Evolutionary conservation across 2,329 filamentous ascomycete genomes (phyloP), one percentile per base, ranked within the genome.

Genomic region (Colletotrichum endophyticum): DNA sequence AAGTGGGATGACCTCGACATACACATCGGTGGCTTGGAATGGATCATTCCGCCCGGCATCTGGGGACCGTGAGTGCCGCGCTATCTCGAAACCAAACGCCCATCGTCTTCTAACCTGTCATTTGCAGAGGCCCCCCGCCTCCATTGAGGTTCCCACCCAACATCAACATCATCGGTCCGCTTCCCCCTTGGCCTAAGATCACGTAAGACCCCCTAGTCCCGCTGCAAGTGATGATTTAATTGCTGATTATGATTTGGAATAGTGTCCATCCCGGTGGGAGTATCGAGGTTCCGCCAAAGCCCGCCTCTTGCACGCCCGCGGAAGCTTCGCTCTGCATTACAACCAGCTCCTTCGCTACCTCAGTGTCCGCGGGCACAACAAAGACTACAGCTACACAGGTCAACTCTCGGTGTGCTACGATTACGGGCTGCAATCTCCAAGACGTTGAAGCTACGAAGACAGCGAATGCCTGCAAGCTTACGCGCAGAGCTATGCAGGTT

Each of bases 111-210:
- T 44, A 44, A 44, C 19, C 5, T n/a, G 39, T 9, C 19, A n/a
- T 19, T 11, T 11, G 7, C 39, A 44, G 39, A 44, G 39, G 39
- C 5, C 39, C 39, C 39, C 39, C 39, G 16, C 39, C 39, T 44
- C 19, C 39, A n/a, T 19, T 44, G 39, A 44, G 39, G 39, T 44
- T 44, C 39, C 39, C 39, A n/a, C 39, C 39, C 8, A 44, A 44
- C 39, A 44, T 70, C 68, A 70, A 49, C 53, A 56, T 70, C 32
- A 61, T 62, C 15, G 68, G 27, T 1, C 39, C 68, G n/a, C 36
- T 70, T 56, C 68, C 68, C 6, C 30, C 22, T 27, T 70, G 68
- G 68, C 68, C 68, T 16, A 70, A 70, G 53, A 70, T 70, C 19
- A 70, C 68, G 68, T 70, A 62, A 30, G 56, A n/a, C 13, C 27